These are phyloP conservation scores for Paradendryphiella salina DNA, from an alignment of 2,329 filamentous ascomycete genomes.

Conservation along the genomic window DNA sequence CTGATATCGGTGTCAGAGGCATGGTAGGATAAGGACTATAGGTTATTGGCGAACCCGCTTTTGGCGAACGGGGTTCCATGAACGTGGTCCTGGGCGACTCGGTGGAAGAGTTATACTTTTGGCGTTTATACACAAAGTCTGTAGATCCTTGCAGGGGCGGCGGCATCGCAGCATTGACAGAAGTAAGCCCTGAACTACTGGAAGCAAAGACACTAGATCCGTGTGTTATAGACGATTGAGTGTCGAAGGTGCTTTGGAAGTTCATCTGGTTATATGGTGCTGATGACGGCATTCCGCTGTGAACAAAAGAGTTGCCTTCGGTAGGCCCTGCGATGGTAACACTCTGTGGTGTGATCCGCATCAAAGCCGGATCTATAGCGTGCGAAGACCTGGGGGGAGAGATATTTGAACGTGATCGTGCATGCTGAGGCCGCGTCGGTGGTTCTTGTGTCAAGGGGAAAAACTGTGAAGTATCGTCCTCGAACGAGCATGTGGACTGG, in stretches of 20 bases:
- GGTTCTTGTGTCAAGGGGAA: conserved; percentile 26
- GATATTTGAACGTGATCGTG: conserved; percentile 29
- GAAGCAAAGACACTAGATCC: conserved; percentile 23
- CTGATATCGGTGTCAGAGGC: conserved; percentile 51
- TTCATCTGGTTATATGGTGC: conserved; percentile 21
- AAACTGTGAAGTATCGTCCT: conserved; percentile 27
- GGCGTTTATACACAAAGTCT: conserved; percentile 27
- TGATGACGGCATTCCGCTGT: conserved; percentile 13
- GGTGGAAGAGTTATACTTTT: conserved; percentile 32
- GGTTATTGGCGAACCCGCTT: conserved; percentile 44
- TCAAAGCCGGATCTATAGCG: conserved; percentile 35
- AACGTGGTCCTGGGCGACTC: conserved; percentile 30
- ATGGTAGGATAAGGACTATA: conserved; percentile 51
- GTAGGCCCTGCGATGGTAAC: conserved; percentile 14
- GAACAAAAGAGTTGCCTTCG: conserved; percentile 22
- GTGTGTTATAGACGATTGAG: conserved; percentile 25
- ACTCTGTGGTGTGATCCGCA: conserved; percentile 21
- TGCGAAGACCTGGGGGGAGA: conserved; percentile 28
- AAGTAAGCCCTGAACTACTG: conserved; percentile 15
- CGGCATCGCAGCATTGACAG: conserved; percentile 33
- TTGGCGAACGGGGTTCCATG: conserved; percentile 46
- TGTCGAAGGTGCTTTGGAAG: conserved; percentile 29
- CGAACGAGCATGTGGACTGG: conserved; percentile 35
- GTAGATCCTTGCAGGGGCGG: conserved; percentile 25
- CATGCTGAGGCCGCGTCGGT: conserved; percentile 26